Percentiles rank a stretch among this genome's conserved stretches.
Conservation (phyloP, 331 rosid species). For the Malus hybrid region DNA sequence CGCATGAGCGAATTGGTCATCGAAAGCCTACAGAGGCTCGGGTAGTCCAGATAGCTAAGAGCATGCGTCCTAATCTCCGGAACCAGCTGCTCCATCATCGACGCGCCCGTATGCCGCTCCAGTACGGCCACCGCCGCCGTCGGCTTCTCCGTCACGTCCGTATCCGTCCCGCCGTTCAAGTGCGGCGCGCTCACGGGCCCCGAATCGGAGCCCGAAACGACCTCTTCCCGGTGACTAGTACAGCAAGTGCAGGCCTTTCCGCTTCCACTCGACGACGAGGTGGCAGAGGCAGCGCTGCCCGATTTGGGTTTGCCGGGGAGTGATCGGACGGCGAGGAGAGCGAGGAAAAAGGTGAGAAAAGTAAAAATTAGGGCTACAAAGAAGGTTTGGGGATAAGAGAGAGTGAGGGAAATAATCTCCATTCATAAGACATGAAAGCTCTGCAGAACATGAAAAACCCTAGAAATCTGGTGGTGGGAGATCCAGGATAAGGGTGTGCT, state of each 20-base stretch:
- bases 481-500: not conserved
- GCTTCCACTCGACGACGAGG: not conserved
- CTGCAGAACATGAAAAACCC: slow-evolving; percentile 60
- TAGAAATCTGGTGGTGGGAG: slow-evolving; percentile 17
- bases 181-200: slow-evolving; percentile 27
- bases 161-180: slow-evolving; percentile 52
- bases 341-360: slow-evolving; percentile 48
- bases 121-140: slow-evolving; percentile 28
- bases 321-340: slow-evolving; percentile 50
- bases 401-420: slow-evolving; percentile 57
- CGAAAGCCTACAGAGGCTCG: slow-evolving; percentile 88
- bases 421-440: slow-evolving; percentile 92
- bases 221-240: slow-evolving; percentile 29
- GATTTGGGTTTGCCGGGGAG: slow-evolving; percentile 19
- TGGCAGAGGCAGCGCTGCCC: slow-evolving; percentile 6
- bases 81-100: slow-evolving; percentile 99
- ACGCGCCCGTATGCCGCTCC: slow-evolving; percentile 65
- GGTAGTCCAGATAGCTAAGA: slow-evolving; percentile 93
- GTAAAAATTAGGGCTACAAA: slow-evolving; percentile 52
- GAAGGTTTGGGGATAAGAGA: slow-evolving; percentile 44
- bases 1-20: slow-evolving; percentile 98
- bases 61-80: slow-evolving; percentile 99
- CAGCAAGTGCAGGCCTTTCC: slow-evolving; percentile 30
- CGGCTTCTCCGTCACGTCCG: slow-evolving; percentile 37
- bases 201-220: slow-evolving; percentile 22